Evolutionary conservation across 139 green algal species (phyloP).

Genomic region (Auxenochlorella pyrenoidosa): DNA sequence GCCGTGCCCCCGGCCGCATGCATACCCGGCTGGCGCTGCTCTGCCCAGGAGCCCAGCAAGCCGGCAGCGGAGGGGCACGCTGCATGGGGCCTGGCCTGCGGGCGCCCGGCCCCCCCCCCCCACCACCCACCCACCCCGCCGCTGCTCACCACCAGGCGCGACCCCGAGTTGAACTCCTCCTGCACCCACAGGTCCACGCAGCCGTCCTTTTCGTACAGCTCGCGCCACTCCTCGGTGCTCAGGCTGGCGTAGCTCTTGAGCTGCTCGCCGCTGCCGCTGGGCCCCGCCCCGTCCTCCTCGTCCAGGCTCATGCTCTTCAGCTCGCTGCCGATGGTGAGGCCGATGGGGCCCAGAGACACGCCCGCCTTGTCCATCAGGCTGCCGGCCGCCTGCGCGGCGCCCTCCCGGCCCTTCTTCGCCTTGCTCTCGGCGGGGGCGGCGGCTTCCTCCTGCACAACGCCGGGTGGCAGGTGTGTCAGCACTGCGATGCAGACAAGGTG

Average conservation of each 20-base stretch:
- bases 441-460: not conserved
- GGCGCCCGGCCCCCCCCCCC: too few relatives aligned
- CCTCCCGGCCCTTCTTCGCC: not conserved
- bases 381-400: slow-evolving; percentile 40
- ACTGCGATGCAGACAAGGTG: not conserved
- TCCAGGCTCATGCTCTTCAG: slow-evolving; percentile 12
- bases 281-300: not conserved
- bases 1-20: too few relatives aligned
- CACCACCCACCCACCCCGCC: too few relatives aligned
- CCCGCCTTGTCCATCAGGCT: slow-evolving; percentile 45
- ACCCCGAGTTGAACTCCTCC: slow-evolving; percentile 96
- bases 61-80: too few relatives aligned
- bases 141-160: slow-evolving; percentile 74
- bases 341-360: slow-evolving; percentile 72
- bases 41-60: too few relatives aligned
- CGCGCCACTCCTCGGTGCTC: slow-evolving; percentile 84
- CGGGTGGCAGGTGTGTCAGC: not conserved
- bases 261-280: slow-evolving; percentile 16
- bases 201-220: slow-evolving; percentile 83
- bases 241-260: slow-evolving; percentile 71
- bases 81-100: too few relatives aligned
- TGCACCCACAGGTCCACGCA: slow-evolving; percentile 91
- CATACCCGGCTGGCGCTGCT: too few relatives aligned
- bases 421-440: slow-evolving; percentile 1
- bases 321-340: slow-evolving; percentile 61